Evolutionary conservation across 768 basidiomycete genomes (phyloP), one percentile per base, ranked within the genome.

Genomic region (Boletus speciosus): DNA sequence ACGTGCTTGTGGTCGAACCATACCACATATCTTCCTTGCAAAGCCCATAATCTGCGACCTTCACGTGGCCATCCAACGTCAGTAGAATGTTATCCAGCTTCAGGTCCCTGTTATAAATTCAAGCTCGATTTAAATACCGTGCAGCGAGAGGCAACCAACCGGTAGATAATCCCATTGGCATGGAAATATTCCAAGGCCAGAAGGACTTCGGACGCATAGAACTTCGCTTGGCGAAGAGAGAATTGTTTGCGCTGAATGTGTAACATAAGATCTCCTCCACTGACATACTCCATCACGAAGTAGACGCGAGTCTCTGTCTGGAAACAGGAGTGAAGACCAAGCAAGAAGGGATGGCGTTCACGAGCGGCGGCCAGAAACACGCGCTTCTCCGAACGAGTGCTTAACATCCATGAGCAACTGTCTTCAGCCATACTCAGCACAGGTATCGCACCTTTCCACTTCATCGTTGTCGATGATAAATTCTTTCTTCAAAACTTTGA

Each of bases 381-480:
- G 27, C 97, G 90, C 73, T 99, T 99, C 73, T 99, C 97, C 3
- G 97, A 98, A 56, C 96, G 95, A 19, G 97, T 98, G 63, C 97
- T 98, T 59, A 25, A 21, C 3, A 36, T 41, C 35, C 40, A 58
- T 61, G 21, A 63, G 40, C 19, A 43, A 23, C 25, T 12, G 40
- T 14, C 27, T 37, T 48, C 25, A 47, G n/a, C 46, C 14, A 47
- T 47, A 36, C 52, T 32, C 31, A 23, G 23, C 12, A 41, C 51
- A 16, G 32, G 11, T 37, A 46, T 55, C 79, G 52, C 61, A 96
- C 96, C 94, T 97, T 74, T 98, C 97, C 4, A 99, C 94, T 78
- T 98, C 97, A 71, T 99, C 97, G 57, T 99, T 98, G 70, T 99
- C 97, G 64, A 99, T 98, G 70, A 99, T 98, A 68, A 99, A 98